Percentiles rank a stretch among this genome's conserved stretches.
Evolutionary conservation across 2,329 filamentous ascomycete genomes (phyloP).

Genomic region (Cercospora citrullina): DNA sequence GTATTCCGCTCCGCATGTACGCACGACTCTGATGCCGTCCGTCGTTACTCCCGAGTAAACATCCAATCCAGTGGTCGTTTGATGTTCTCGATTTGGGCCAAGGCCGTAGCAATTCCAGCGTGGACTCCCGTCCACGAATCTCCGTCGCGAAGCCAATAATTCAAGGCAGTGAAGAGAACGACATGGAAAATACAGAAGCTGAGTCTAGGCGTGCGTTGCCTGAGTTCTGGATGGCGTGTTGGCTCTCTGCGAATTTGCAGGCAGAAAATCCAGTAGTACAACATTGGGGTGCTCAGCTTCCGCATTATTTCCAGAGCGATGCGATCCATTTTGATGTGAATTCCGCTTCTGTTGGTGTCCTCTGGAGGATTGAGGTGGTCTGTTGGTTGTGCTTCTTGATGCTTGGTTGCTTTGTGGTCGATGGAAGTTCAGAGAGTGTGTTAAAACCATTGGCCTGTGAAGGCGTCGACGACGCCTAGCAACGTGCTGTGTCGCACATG

Average conservation of each 20-base stretch:
- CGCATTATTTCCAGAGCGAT: not conserved
- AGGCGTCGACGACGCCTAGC: not conserved
- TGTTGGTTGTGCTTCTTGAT: not conserved
- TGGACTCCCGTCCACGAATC: not conserved
- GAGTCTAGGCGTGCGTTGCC: not conserved
- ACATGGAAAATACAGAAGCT: not conserved
- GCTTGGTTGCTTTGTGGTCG: not conserved
- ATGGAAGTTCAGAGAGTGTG: not conserved
- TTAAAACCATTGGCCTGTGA: not conserved
- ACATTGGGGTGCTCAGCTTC: not conserved
- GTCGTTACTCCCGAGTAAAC: not conserved
- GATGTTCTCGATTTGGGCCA: not conserved
- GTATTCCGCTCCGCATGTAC: not conserved
- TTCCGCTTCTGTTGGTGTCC: not conserved
- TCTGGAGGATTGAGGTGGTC: not conserved
- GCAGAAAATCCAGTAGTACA: not conserved
- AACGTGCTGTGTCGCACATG: not conserved
- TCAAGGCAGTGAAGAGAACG: not conserved
- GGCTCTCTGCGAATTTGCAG: not conserved
- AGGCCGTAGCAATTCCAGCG: not conserved
- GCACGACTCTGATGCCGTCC: not conserved
- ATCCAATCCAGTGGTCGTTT: not conserved
- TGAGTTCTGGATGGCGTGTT: not conserved
- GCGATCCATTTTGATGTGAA: not conserved
- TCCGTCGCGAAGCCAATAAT: not conserved